phyloP scores from a whole-genome alignment of 192 early-diverging fungal species.

The Pecoramyces ruminantium region DNA sequence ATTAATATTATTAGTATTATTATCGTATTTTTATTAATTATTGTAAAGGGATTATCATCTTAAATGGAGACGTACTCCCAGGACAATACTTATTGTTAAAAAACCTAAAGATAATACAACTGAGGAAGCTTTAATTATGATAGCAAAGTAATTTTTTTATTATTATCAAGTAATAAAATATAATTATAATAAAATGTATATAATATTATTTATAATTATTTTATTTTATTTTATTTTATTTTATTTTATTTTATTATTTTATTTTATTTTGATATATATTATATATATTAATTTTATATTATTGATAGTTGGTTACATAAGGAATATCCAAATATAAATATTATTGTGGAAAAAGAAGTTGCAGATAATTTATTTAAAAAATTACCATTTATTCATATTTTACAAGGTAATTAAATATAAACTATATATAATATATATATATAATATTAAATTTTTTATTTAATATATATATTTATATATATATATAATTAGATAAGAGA shows the following conservation, averaged over 20 bases:
- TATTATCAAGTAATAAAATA: no score
- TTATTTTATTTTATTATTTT: neutral
- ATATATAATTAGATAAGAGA: conserved; percentile 1
- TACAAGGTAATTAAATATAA: conserved; percentile 22
- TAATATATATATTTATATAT: neutral
- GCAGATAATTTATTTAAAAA: conserved; percentile 26
- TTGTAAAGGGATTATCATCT: conserved; percentile 1
- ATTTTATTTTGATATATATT: neutral
- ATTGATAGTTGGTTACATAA: conserved; percentile 50
- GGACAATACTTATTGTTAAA: conserved; percentile 60
- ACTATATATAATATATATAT: no score
- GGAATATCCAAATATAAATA: conserved; percentile 28
- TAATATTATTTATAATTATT: no score
- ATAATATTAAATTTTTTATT: neutral
- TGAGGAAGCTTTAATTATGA: conserved; percentile 41
- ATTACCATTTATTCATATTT: conserved; percentile 32
- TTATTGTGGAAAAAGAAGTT: conserved; percentile 52
- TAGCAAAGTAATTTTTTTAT: conserved; percentile 22
- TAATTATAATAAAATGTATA: no score
- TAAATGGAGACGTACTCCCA: conserved; percentile 42
- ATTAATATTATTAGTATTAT: no score
- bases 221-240: no score
- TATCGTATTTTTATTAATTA: neutral
- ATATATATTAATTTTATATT: no score
- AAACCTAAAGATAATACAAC: conserved; percentile 56